phyloP scores from a whole-genome alignment of 208 protist genomes.

The Wallacemonas sp. region DNA sequence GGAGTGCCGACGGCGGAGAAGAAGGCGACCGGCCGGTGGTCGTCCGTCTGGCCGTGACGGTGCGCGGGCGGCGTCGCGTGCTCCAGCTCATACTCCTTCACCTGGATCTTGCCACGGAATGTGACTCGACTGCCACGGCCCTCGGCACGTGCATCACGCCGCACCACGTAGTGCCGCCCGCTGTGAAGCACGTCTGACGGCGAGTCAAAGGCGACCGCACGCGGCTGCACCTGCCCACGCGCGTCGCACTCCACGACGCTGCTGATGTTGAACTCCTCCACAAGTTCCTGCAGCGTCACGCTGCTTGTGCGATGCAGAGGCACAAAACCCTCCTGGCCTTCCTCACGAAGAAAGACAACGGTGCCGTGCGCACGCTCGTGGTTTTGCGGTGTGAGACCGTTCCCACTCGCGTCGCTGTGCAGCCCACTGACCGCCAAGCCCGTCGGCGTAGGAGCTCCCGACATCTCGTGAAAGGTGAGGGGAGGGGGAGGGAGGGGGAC shows the following conservation, averaged over 20 bases:
- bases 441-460: not conserved
- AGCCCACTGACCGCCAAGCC: not conserved
- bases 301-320: constrained; percentile 50
- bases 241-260: constrained; percentile 84
- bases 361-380: constrained; percentile 11
- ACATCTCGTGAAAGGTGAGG: not conserved
- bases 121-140: constrained; percentile 50
- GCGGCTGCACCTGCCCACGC: constrained; percentile 50
- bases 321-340: constrained; percentile 34
- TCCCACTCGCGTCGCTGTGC: not conserved
- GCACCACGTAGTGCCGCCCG: constrained; percentile 77
- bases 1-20: constrained; percentile 10
- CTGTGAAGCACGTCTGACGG: constrained; percentile 75
- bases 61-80: constrained; percentile 26
- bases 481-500: not conserved
- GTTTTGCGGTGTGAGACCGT: not conserved
- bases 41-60: not conserved
- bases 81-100: constrained; percentile 80
- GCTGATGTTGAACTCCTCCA: constrained; percentile 79
- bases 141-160: constrained; percentile 48
- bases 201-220: constrained; percentile 79
- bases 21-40: not conserved
- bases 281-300: constrained; percentile 64
- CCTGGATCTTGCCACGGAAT: constrained; percentile 75
- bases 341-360: constrained; percentile 52